Conservation (phyloP, 257 asterid species). For the Solanum gracilifrons region DNA sequence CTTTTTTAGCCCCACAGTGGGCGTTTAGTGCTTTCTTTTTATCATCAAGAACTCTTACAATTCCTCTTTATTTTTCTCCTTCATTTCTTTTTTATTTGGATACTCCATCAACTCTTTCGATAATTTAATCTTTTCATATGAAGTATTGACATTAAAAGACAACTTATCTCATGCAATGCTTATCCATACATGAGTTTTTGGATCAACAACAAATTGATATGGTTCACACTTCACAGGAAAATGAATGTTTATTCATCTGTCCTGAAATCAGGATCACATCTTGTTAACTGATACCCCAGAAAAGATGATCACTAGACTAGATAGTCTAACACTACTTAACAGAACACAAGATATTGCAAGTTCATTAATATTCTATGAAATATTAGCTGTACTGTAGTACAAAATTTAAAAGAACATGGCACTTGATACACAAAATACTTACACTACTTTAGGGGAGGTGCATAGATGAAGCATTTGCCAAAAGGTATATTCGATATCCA, state of each 20-base stretch:
- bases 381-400: not conserved
- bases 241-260: not conserved
- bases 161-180: not conserved
- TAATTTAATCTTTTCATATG: not conserved
- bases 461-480: slow-evolving; percentile 99
- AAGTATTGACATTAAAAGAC: not conserved
- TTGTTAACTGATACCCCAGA: not conserved
- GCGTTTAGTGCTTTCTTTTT: not conserved
- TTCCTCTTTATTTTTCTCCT: not conserved
- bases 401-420: not conserved
- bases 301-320: not conserved
- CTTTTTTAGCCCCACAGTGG: not conserved
- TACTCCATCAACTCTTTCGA: not conserved
- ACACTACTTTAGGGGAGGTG: slow-evolving; percentile 98
- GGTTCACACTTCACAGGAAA: not conserved
- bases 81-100: not conserved
- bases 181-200: not conserved
- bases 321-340: not conserved
- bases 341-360: not conserved
- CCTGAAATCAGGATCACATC: not conserved
- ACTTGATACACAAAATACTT: slow-evolving; percentile 26
- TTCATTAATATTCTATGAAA: not conserved
- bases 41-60: not conserved
- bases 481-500: slow-evolving; percentile 96
- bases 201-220: not conserved